Evolutionary conservation across 1,284 basidiomycete species (phyloP).

Genomic region (Cutaneotrichosporon sp.): DNA sequence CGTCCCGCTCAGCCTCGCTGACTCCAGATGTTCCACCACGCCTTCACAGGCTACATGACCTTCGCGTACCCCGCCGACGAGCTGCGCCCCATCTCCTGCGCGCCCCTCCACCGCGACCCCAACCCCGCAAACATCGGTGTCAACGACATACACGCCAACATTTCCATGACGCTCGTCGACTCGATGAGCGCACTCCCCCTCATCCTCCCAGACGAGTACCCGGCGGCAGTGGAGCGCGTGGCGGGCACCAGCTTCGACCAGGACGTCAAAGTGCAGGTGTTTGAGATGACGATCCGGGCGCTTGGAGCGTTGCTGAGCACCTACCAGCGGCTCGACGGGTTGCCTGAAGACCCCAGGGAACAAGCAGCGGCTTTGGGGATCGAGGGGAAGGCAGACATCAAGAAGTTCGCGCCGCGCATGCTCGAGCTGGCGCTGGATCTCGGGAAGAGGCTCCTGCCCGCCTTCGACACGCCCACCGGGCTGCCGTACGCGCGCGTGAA

Average conservation of each 20-base stretch:
- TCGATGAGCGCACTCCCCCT: conserved; percentile 43
- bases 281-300: conserved; percentile 76
- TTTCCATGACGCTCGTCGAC: conserved; percentile 50
- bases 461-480: conserved; percentile 84
- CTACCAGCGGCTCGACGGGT: conserved; percentile 65
- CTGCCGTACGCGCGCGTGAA: conserved; percentile 82
- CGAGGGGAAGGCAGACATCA: conserved; percentile 55
- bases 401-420: conserved; percentile 70
- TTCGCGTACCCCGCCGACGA: conserved; percentile 58
- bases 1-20: too few relatives aligned
- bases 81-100: conserved; percentile 83
- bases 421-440: conserved; percentile 79
- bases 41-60: conserved; percentile 50
- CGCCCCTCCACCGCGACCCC: conserved; percentile 44
- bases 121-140: conserved; percentile 40
- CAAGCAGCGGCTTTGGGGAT: conserved; percentile 32
- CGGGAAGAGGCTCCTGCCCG: conserved; percentile 77
- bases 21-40: conserved; percentile 48
- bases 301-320: conserved; percentile 85
- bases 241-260: conserved; percentile 45
- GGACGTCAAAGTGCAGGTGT: conserved; percentile 54
- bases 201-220: conserved; percentile 42
- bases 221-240: conserved; percentile 40
- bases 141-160: conserved; percentile 75
- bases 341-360: conserved; percentile 49